Base-by-base conservation (phyloP, 805 yeast genomes). In the Saitoella complicata region DNA sequence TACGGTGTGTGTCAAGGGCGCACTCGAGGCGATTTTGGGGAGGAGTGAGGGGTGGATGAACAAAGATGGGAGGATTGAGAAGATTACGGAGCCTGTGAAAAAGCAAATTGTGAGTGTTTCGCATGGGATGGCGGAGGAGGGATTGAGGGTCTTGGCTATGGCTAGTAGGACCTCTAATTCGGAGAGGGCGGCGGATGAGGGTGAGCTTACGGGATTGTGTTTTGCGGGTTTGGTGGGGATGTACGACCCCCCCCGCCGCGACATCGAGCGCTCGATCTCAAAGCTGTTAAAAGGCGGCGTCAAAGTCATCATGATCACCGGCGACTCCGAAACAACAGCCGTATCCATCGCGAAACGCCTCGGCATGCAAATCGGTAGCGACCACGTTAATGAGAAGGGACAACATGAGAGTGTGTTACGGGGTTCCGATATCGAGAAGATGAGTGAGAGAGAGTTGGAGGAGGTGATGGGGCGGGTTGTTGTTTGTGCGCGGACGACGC, bases 231-330 rank as follows among this genome's bases (percentile, higher is more conserved):
- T 91, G 39, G 70, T 85, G 51, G 97, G 95, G 45, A 86, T 91
- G 94, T 85, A 84, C 55, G 99, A 91, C 63, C 99, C 99, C 7
- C 99, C 99, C 46, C 75, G 98, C 56, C 80, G 87, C 7, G 77
- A 80, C 49, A 97, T 91, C 3, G 72, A 75, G 41, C 66, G 70
- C 42, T 81, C 95, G 1, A 73, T 91, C 46, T 72, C 81, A 36
- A 69, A 76, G 51, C 69, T 91, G 46, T 70, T 86, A 67, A 77
- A 77, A 56, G 95, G 97, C 49, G 95, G 97, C 39, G 98, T 91
- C 38, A 94, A 85, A 57, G 85, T 91, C n/a, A 83, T 91, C 43
- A 91, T 91, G 97, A 88, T 91, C 51, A 91, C 99, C 6, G 95
- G 95, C 54, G 96, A 87, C 61, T 73, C 84, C 35, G 94, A 86